These are phyloP conservation scores for Fusarium sp. DNA, from an alignment of 2,329 filamentous ascomycete species.

Conservation along the genomic window DNA sequence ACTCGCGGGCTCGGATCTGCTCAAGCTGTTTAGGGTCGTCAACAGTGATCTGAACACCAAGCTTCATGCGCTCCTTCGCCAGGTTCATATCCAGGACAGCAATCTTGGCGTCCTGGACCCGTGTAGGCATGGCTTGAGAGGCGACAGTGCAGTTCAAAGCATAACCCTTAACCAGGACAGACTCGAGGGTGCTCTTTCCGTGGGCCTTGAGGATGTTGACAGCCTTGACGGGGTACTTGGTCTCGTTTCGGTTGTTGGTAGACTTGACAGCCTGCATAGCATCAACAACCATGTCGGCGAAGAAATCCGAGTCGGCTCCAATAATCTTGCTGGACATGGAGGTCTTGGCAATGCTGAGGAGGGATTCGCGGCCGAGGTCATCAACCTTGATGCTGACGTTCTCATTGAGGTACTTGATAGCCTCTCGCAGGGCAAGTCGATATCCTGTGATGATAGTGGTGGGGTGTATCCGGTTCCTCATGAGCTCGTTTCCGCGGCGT, in stretches of 20 bases:
- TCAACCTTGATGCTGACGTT: conserved; percentile 98
- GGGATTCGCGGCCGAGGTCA: conserved; percentile 86
- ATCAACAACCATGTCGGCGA: conserved; percentile 96
- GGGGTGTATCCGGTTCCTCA: conserved; percentile 99
- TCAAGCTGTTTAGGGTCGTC: conserved; percentile 97
- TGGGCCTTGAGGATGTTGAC: conserved; percentile 99
- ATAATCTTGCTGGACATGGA: conserved; percentile 99
- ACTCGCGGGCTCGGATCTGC: conserved; percentile 93
- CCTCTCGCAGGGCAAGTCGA: conserved; percentile 92
- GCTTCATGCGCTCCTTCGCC: conserved; percentile 99
- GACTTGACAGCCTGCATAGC: conserved; percentile 93
- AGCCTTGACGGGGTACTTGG: conserved; percentile 98
- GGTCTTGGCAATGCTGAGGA: conserved; percentile 96
- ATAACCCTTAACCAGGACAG: conserved; percentile 92
- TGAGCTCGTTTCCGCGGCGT: conserved; percentile 93
- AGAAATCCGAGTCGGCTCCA: conserved; percentile 94
- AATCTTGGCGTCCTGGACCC: conserved; percentile 94
- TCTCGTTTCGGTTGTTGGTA: conserved; percentile 88
- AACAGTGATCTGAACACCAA: conserved; percentile 97
- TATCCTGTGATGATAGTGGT: conserved; percentile 99
- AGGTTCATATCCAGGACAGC: conserved; percentile 97
- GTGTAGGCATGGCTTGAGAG: conserved; percentile 96
- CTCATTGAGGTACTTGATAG: conserved; percentile 98
- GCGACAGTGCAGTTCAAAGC: conserved; percentile 98
- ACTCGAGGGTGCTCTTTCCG: conserved; percentile 91